Base-by-base conservation (phyloP, 2,329 filamentous ascomycete genomes). In the Arthrobotrys pseudoclavata region DNA sequence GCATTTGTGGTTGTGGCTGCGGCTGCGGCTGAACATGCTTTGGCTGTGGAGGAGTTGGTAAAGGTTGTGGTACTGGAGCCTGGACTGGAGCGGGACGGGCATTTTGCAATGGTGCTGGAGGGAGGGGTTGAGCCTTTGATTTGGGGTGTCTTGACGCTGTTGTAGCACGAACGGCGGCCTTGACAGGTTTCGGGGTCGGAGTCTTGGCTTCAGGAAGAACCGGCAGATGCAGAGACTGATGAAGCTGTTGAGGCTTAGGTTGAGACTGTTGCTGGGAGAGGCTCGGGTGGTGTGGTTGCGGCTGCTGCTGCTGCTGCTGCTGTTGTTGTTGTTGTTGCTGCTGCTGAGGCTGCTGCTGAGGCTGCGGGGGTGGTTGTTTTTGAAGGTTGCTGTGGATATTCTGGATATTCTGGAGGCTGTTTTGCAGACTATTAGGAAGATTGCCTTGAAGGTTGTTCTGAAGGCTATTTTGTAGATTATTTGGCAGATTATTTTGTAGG, bases 1-100 rank as follows among this genome's bases (percentile, higher is more conserved):
- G 82, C 31, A 82, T 80, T 62, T 40, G 37, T 5, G 37, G 37
- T 5, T 83, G 80, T 1, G 77, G 79, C n/a, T 80, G 79, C 3
- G 70, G 77, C 22, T 79, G 79, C 12, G 74, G 80, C 0, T 80
- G 79, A 13, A 77, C 79, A 4, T 79, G 79, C 12, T 80, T 77
- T 10, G 75, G 79, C 0, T 80, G 77, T 1, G 79, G 80, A 1
- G 64, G 70, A 10, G 78, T 79, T 4, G 80, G 79, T 1, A 79
- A 63, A 0, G 79, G 75, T 10, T 79, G 80, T 9, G 79, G 37
- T 66, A 67, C 10, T 45, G 71, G 20, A 48, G 76, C 15, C 69
- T 79, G 7, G 64, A 75, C 47, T 52, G 79, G 67, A 18, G 69
- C 40, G 7, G 69, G 60, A 4, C 60, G 69, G 6, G 48, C 13